These are phyloP conservation scores for Talaromyces sp. DNA, from an alignment of 2,329 filamentous ascomycete genomes.

Conservation along the genomic window DNA sequence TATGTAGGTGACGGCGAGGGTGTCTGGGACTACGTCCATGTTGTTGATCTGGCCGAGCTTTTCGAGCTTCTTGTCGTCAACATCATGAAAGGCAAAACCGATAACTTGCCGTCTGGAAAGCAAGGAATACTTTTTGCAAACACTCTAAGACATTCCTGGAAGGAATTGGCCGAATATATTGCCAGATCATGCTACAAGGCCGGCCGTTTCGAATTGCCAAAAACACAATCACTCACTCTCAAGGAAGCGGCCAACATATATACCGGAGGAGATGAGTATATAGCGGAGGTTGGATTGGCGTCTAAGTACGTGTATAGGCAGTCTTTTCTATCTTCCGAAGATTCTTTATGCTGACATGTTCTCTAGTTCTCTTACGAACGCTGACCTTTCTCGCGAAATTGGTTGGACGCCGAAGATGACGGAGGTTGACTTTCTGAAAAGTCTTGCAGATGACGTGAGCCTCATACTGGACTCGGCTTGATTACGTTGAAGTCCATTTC, in stretches of 20 bases:
- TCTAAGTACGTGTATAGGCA: not conserved
- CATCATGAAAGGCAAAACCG: not conserved
- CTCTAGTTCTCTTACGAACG: not conserved
- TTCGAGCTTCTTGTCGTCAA: not conserved
- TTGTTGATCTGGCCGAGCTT: slow-evolving; percentile 2
- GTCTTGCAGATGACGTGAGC: not conserved
- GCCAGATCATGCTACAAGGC: not conserved
- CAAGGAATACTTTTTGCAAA: not conserved
- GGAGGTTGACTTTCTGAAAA: not conserved
- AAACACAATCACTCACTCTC: not conserved
- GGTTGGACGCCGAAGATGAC: not conserved
- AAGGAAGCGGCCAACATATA: not conserved
- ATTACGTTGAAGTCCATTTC: not conserved
- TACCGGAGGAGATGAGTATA: slow-evolving; percentile 4
- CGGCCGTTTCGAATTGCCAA: not conserved
- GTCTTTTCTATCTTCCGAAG: not conserved
- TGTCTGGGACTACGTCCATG: slow-evolving; percentile 10
- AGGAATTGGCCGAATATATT: not conserved
- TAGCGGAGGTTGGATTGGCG: slow-evolving; percentile 1
- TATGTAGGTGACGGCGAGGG: not conserved
- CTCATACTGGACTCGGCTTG: not conserved
- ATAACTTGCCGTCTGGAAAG: not conserved
- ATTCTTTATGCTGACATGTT: not conserved
- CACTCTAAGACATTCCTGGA: slow-evolving; percentile 7
- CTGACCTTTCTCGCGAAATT: not conserved